Conservation (phyloP, 1,139 yeast species). For the Geotrichum aggregatum region DNA sequence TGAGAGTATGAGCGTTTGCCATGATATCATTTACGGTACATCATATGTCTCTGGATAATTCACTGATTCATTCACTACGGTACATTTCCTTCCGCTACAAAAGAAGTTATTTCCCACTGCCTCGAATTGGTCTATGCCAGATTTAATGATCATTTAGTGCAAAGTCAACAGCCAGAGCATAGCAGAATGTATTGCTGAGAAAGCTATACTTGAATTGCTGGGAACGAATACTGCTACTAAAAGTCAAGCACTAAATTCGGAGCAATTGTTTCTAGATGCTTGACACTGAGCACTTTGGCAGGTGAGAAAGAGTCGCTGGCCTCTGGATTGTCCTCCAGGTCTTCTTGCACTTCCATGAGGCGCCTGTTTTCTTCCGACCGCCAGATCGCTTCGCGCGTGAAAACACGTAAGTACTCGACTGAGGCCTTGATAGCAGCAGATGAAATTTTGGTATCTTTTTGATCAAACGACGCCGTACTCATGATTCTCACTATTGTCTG, state of each 20-base stretch:
- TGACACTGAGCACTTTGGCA: slow-evolving; percentile 2
- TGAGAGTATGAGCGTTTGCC: no score
- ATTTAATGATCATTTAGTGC: not conserved
- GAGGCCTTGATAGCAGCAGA: slow-evolving; percentile 31
- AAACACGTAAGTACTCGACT: slow-evolving; percentile 33
- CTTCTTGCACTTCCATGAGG: slow-evolving; percentile 26
- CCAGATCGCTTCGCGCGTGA: slow-evolving; percentile 37
- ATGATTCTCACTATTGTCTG: slow-evolving; percentile 29
- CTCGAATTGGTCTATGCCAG: no score
- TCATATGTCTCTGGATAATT: no score
- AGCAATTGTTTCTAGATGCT: slow-evolving; percentile 9
- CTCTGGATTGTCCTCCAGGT: slow-evolving; percentile 29
- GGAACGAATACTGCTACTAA: not conserved
- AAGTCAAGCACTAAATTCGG: slow-evolving; percentile 15
- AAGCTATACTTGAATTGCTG: not conserved
- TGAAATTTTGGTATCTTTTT: slow-evolving; percentile 30
- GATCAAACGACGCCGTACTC: slow-evolving; percentile 28
- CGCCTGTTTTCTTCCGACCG: slow-evolving; percentile 28
- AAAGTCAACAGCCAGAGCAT: not conserved
- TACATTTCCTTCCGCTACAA: no score
- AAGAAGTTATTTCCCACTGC: no score
- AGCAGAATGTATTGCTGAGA: not conserved
- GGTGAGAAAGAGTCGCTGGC: slow-evolving; percentile 9
- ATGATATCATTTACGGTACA: no score
- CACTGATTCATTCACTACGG: no score